Evolutionary conservation across 768 basidiomycete genomes (phyloP).

Genomic region (Xerocomellus amylosporus): DNA sequence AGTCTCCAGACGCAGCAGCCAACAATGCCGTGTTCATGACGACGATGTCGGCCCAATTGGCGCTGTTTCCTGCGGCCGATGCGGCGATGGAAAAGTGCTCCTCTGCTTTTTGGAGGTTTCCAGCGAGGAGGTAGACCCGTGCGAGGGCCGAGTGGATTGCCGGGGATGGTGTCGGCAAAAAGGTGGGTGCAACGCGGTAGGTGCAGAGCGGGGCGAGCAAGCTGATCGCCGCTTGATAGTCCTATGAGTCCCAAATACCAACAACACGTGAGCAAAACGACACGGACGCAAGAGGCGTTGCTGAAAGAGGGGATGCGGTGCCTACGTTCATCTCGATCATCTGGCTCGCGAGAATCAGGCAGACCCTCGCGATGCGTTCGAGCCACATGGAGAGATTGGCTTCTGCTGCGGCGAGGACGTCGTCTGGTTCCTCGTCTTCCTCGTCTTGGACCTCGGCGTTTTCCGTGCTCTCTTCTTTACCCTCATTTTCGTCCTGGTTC

Average conservation of each 20-base stretch:
- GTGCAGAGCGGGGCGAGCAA: slow-evolving; percentile 67
- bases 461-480: neutral
- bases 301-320: neutral
- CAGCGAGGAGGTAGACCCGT: slow-evolving; percentile 72
- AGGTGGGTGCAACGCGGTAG: slow-evolving; percentile 27
- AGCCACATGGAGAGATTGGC: slow-evolving; percentile 69
- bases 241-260: slow-evolving; percentile 39
- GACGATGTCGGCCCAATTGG: slow-evolving; percentile 43
- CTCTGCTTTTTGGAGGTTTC: slow-evolving; percentile 57
- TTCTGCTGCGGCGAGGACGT: slow-evolving; percentile 25
- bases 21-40: slow-evolving; percentile 66
- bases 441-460: neutral
- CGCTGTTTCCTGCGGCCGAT: slow-evolving; percentile 43
- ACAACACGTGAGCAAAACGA: neutral
- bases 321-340: slow-evolving; percentile 80
- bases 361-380: slow-evolving; percentile 73
- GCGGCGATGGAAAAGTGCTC: slow-evolving; percentile 48
- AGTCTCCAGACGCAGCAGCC: slow-evolving; percentile 68
- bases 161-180: slow-evolving; percentile 38
- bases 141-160: slow-evolving; percentile 67
- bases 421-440: slow-evolving; percentile 10
- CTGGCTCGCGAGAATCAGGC: slow-evolving; percentile 76
- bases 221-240: slow-evolving; percentile 63
- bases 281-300: neutral
- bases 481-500: neutral